Evolutionary conservation across 768 basidiomycete species (phyloP), one percentile per base, ranked within the genome.

Genomic region (Suillus brevipes): DNA sequence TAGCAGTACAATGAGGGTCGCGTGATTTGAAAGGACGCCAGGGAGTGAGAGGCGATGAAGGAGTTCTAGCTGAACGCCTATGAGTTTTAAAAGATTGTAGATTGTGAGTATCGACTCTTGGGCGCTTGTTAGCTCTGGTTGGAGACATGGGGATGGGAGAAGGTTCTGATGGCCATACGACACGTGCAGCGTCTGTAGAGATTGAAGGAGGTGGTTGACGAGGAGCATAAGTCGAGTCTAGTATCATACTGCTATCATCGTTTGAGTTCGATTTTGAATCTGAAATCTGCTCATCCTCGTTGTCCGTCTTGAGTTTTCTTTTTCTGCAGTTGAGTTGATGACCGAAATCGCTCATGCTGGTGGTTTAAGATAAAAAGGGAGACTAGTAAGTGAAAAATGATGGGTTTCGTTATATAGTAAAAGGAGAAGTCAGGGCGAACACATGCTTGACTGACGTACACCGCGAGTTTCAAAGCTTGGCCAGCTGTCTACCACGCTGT

Each of bases 271-370:
- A 34, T 16, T 69, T 43, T 18, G 71, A 40, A 53, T 81, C 77
- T 69, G 69, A n/a, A 52, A 63, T 53, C 14, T 28, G 52, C 9
- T 77, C 77, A 55, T 83, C 81, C 64, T 89, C 87, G 36, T 73
- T 62, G 73, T 84, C 84, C 0, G 87, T 84, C 78, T 91, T 91
- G 70, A 90, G 87, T 78, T 92, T 91, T 69, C 90, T 87, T 77
- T 91, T 91, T 73, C 87, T 83, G 73, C 82, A 81, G 82, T 83
- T 77, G 62, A 74, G 60, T 78, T 83, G 82, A 68, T 87, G 84
- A 70, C 84, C 81, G 68, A 87, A 81, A 81, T 87, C 82, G 79
- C 89, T 87, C 87, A 90, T 89, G 60, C 34, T 55, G 34, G 52
- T 55, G 20, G 52, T 31, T 10, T 3, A 6, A 31, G 52, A 53